A percentile compares a stretch with the other conserved stretches of the same genome.
These are phyloP conservation scores for Talaromyces borbonicus DNA, from an alignment of 495 filamentous ascomycete genomes.

Conservation along the genomic window DNA sequence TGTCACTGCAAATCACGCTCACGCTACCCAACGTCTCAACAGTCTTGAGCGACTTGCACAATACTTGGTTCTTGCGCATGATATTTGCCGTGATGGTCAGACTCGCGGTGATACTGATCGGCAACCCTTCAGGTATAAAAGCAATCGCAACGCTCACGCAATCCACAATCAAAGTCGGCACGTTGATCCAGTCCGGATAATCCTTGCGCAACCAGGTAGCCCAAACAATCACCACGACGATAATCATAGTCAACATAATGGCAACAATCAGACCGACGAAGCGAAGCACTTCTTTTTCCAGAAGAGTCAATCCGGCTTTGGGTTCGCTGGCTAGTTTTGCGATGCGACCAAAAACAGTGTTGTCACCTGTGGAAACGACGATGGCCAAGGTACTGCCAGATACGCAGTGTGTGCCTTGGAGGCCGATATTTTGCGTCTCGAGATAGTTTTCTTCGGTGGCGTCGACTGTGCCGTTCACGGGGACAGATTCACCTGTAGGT, in stretches of 20 bases:
- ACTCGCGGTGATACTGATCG: conserved; percentile 54
- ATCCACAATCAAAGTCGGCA: conserved; percentile 54
- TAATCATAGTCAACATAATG: conserved; percentile 41
- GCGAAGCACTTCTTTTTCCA: conserved; percentile 57
- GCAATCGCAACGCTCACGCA: conserved; percentile 61
- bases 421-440: conserved; percentile 61
- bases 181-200: conserved; percentile 56
- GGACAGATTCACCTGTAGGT: conserved; percentile 52
- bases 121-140: conserved; percentile 64
- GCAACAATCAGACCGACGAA: conserved; percentile 56
- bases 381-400: conserved; percentile 55
- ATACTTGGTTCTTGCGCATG: conserved; percentile 54
- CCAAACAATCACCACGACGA: conserved; percentile 52
- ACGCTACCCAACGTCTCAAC: conserved; percentile 67
- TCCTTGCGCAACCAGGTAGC: conserved; percentile 50
- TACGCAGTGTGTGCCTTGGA: conserved; percentile 61
- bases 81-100: conserved; percentile 51
- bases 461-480: conserved; percentile 49
- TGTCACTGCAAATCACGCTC: conserved; percentile 62
- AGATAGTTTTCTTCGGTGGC: conserved; percentile 61
- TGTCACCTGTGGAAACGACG: conserved; percentile 50
- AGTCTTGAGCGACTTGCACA: conserved; percentile 60
- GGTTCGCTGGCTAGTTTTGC: conserved; percentile 56
- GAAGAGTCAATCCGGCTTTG: conserved; percentile 51
- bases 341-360: conserved; percentile 58